Base-by-base conservation (phyloP, 768 basidiomycete genomes). In the Symmetrospora coprosmae region DNA sequence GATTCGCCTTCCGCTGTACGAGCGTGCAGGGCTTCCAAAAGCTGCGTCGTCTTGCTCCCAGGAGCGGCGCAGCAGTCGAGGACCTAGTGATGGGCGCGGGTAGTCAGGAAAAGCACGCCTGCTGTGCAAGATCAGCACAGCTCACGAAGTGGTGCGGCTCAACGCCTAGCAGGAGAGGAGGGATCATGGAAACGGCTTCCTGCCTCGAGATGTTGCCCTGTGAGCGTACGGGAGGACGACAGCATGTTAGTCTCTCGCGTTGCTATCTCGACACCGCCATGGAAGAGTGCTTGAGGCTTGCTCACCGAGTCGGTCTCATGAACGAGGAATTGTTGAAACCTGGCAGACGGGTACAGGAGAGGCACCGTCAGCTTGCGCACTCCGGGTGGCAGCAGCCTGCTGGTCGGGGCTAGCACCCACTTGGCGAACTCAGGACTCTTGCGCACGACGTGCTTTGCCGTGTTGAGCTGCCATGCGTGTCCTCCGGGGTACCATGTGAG, bases 61-160 rank as follows among this genome's bases (percentile, higher is more conserved):
- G 94, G 94, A 1, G 94, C 92, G 17, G 94, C 94, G 70, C 94
- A 99, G 87, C 92, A 89, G 72, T 99, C 94, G 67, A 97, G 82
- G 19, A 87, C 85, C 81, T 86, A 59, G 38, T n/a, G 55, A 13
- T 31, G 48, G 35, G 50, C 31, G 50, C 25, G 41, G 4, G 30
- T 16, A 37, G 27, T n/a, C 2, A 35, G 23, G 33, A 43, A 11
- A 41, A 33, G 50, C 61, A 30, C 16, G 51, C 47, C 7, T 38
- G 17, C n/a, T 28, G 9, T 11, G 35, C 37, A 58, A 51, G 14
- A 14, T 38, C 34, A 52, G 19, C 33, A 28, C 28, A 43, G 68
- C 71, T 40, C 9, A 73, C 78, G 50, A 69, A 82, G 71, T 97
- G 92, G 70, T 94, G 85, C 0, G 94, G 87, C 68, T 87, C 77